phyloP scores from a whole-genome alignment of 306 rosid genomes.

The Quercus wislizeni region DNA sequence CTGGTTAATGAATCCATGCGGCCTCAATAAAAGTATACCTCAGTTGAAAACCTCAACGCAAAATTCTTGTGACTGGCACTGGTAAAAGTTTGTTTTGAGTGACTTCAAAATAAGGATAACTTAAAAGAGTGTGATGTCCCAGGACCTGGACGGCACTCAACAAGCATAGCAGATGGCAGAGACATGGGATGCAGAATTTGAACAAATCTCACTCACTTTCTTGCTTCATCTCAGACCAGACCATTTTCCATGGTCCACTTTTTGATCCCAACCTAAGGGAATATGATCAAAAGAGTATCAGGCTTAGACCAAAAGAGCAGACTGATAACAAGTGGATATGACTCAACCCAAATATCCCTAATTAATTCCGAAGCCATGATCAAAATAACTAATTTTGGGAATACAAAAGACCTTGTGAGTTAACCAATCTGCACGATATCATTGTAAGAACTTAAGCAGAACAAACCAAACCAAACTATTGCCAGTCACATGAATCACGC shows the following conservation, averaged over 20 bases:
- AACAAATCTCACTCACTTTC: slow-evolving; percentile 35
- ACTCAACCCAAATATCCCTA: neutral
- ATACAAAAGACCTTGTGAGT: neutral
- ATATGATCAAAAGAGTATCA: neutral
- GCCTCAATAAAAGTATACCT: neutral
- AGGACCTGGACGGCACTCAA: slow-evolving; percentile 5
- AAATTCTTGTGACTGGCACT: slow-evolving; percentile 5
- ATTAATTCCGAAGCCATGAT: neutral
- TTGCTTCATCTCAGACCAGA: slow-evolving; percentile 52
- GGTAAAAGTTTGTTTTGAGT: slow-evolving; percentile 6
- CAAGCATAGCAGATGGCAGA: slow-evolving; percentile 5
- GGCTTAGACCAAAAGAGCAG: neutral
- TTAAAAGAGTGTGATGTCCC: slow-evolving; percentile 8
- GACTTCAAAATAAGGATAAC: slow-evolving; percentile 6
- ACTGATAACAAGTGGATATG: neutral
- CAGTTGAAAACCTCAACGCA: neutral
- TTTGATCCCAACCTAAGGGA: slow-evolving; percentile 62
- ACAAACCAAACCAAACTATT: neutral
- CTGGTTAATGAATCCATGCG: neutral
- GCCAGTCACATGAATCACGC: neutral
- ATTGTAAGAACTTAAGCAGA: neutral
- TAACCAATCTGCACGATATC: neutral
- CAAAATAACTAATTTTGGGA: neutral
- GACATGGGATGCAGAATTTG: slow-evolving; percentile 1
- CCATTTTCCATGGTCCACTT: slow-evolving; percentile 76